Conservation (phyloP, 2,329 filamentous ascomycete species). For the Pestalotiopsis sp. region DNA sequence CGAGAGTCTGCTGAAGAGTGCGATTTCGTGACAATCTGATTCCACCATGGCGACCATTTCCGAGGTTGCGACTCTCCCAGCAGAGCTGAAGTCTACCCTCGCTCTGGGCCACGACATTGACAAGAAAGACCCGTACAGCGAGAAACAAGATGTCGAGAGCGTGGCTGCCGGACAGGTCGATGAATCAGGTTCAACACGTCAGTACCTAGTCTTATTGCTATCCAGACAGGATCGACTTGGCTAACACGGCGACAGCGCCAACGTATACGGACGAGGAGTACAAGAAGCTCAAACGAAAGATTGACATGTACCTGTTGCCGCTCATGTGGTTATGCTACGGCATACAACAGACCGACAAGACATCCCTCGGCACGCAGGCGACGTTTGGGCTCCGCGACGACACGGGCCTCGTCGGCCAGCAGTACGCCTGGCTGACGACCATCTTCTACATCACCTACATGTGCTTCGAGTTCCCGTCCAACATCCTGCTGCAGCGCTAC, state of each 20-base stretch:
- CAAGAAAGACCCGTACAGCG: constrained; percentile 16
- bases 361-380: constrained; percentile 40
- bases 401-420: constrained; percentile 32
- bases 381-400: constrained; percentile 38
- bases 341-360: constrained; percentile 52
- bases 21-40: not conserved
- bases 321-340: constrained; percentile 53
- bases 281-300: constrained; percentile 40
- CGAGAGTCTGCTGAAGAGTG: not conserved
- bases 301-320: constrained; percentile 47
- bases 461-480: constrained; percentile 34
- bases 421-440: constrained; percentile 37
- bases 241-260: constrained; percentile 8
- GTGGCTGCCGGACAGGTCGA: constrained; percentile 21
- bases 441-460: constrained; percentile 36
- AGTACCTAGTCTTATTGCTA: not conserved
- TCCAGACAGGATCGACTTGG: not conserved
- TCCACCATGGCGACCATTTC: constrained; percentile 14
- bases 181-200: constrained; percentile 14
- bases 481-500: constrained; percentile 33
- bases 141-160: constrained; percentile 26
- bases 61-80: constrained; percentile 24
- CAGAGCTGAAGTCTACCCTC: constrained; percentile 19
- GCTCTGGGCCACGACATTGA: constrained; percentile 19
- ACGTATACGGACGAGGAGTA: constrained; percentile 40